phyloP scores from a whole-genome alignment of 805 yeast species.

The Metschnikowia aberdeeniae region DNA sequence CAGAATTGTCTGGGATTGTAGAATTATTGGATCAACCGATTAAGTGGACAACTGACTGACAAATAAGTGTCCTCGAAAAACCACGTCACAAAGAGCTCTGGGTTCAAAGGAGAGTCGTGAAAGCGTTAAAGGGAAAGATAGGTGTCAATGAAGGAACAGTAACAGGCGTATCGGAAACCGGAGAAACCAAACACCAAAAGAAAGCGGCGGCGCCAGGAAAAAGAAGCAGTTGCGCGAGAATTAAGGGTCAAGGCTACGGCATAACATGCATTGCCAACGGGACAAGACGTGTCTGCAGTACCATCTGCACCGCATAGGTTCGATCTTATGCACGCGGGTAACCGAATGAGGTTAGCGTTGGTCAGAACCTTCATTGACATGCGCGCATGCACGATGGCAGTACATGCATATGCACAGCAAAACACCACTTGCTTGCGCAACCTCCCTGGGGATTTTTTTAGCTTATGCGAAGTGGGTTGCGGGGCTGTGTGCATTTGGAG shows the following conservation, averaged over 20 bases:
- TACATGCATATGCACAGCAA: background rate
- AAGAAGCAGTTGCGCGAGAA: background rate
- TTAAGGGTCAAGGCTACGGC: background rate
- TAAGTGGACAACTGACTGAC: no score
- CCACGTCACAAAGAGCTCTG: no score
- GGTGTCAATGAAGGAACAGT: no score
- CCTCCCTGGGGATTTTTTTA: no score
- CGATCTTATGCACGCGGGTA: constrained; percentile 6
- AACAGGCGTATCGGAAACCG: background rate
- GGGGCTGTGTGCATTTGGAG: no score
- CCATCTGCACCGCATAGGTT: constrained; percentile 4
- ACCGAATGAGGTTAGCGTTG: constrained; percentile 4
- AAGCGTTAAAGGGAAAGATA: no score
- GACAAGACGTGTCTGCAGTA: background rate
- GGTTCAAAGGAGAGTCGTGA: no score
- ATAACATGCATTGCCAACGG: constrained; percentile 1
- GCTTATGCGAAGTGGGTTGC: no score
- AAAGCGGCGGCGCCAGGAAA: background rate
- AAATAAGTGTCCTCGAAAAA: no score
- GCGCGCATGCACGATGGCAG: constrained; percentile 2
- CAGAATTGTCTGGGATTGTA: no score
- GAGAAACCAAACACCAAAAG: background rate
- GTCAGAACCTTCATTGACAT: constrained; percentile 4
- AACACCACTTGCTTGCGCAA: no score
- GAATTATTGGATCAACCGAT: no score